A percentile compares a stretch with the other conserved stretches of the same genome.
Conservation (phyloP, 805 yeast species). For the Gaillardinia entomophila region DNA sequence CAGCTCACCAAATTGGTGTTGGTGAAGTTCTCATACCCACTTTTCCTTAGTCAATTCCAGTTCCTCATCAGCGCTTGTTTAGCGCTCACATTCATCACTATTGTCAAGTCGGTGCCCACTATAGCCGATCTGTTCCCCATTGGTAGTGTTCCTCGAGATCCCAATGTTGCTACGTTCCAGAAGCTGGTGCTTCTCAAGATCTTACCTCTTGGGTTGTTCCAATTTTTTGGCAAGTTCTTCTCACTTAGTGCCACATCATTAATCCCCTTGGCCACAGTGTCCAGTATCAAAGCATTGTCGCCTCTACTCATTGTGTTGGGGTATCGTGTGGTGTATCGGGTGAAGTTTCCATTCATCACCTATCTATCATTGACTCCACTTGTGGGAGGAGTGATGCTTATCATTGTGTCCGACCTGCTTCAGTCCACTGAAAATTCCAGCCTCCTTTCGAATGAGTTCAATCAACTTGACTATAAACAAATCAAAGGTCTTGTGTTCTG, state of each 20-base stretch:
- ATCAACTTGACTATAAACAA: constrained; percentile 22
- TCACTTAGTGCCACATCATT: constrained; percentile 60
- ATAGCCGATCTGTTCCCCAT: constrained; percentile 39
- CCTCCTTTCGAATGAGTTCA: constrained; percentile 5
- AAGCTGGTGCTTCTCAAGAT: constrained; percentile 38
- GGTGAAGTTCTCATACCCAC: constrained; percentile 51
- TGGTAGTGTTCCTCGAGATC: constrained; percentile 47
- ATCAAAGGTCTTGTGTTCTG: constrained; percentile 66
- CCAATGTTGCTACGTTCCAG: constrained; percentile 14
- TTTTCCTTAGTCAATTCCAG: constrained; percentile 61
- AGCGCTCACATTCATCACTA: constrained; percentile 31
- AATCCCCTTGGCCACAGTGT: constrained; percentile 64
- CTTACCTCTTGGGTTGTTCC: constrained; percentile 61
- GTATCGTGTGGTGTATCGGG: constrained; percentile 48
- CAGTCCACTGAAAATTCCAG: constrained; percentile 1
- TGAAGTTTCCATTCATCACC: constrained; percentile 44
- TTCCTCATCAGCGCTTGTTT: constrained; percentile 46
- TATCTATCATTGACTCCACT: constrained; percentile 49
- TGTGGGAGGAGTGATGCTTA: constrained; percentile 47
- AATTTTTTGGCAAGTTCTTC: constrained; percentile 58
- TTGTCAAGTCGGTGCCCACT: constrained; percentile 24
- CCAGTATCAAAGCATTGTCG: constrained; percentile 63
- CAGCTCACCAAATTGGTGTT: constrained; percentile 57
- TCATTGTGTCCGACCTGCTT: constrained; percentile 30
- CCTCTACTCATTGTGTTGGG: constrained; percentile 57